Evolutionary conservation across 345 rosid genomes (phyloP), one percentile per base, ranked within the genome.

Genomic region (Eutrema yunnanense): DNA sequence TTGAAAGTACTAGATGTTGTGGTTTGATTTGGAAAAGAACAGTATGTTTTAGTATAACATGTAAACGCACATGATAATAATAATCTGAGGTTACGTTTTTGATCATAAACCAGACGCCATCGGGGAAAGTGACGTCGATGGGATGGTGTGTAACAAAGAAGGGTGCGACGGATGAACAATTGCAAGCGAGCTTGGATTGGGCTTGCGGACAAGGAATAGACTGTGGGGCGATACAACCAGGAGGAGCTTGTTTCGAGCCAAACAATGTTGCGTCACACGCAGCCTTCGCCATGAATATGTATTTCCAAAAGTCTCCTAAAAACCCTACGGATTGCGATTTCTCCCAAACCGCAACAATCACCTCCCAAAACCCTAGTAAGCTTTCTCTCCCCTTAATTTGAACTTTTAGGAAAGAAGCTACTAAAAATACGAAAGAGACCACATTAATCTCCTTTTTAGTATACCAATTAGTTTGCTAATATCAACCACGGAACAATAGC

Each of bases 281-380:
- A 40, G 83, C 96, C 11, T 94, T 73, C 72, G 98, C 98, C 70
- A 89, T 94, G 95, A 94, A 94, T 82, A 84, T 90, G 70, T 79
- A 79, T 68, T 91, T 78, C 74, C 97, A 91, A 76, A 77, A 67
- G n/a, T 67, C 85, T 29, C 80, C 63, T 51, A 79, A 50, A 50
- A 81, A 78, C 51, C 68, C 89, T 14, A 73, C 77, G 81, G 73
- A 82, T 57, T 94, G 98, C 5, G 97, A 91, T 75, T 91, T 91
- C 86, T 82, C 89, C 8, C 83, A 84, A 72, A 81, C 96, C 4
- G 98, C 96, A 67, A 74, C 79, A 3, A 37, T 89, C 63, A 78
- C 96, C 2, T 85, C 91, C 13, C 79, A 84, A 58, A 84, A 94
- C 50, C 98, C 98, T 4, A 94, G 97, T 89, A 86, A 85, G 72